Conservation (phyloP, 2,329 filamentous ascomycete species). For the Ophiostoma angusticollis region DNA sequence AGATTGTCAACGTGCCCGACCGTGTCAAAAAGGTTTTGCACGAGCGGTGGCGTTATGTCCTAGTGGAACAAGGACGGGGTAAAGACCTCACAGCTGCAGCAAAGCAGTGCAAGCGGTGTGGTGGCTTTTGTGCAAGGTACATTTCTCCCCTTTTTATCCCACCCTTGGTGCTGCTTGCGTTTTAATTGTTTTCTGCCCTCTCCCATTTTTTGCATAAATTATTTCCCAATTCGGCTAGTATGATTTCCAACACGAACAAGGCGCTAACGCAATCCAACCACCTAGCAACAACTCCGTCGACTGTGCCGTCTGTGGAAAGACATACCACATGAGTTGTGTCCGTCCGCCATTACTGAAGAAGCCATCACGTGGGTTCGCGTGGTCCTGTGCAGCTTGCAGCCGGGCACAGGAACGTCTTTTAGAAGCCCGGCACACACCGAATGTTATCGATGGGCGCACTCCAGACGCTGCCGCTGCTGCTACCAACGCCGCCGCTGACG, state of each 20-base stretch:
- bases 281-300: conserved; percentile 83
- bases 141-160: background rate
- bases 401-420: conserved; percentile 88
- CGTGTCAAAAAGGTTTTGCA: conserved; percentile 93
- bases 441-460: conserved; percentile 53
- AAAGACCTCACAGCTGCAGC: conserved; percentile 94
- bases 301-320: conserved; percentile 86
- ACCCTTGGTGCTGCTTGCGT: background rate
- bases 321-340: conserved; percentile 98
- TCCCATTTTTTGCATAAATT: background rate
- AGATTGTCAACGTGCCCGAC: conserved; percentile 91
- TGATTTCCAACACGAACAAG: conserved; percentile 8
- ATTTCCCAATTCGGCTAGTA: conserved; percentile 11
- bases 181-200: background rate
- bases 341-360: conserved; percentile 87
- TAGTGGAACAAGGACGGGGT: conserved; percentile 84
- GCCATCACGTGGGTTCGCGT: conserved; percentile 91
- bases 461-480: conserved; percentile 18
- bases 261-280: conserved; percentile 13
- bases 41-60: conserved; percentile 90
- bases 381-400: conserved; percentile 93
- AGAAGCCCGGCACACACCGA: conserved; percentile 78
- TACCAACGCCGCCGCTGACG: conserved; percentile 37
- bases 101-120: conserved; percentile 90
- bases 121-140: conserved; percentile 80